Percentiles rank a stretch among this genome's conserved stretches.
These are phyloP conservation scores for Rhododendron henanense DNA, from an alignment of 148 eudicot genomes.

Conservation along the genomic window DNA sequence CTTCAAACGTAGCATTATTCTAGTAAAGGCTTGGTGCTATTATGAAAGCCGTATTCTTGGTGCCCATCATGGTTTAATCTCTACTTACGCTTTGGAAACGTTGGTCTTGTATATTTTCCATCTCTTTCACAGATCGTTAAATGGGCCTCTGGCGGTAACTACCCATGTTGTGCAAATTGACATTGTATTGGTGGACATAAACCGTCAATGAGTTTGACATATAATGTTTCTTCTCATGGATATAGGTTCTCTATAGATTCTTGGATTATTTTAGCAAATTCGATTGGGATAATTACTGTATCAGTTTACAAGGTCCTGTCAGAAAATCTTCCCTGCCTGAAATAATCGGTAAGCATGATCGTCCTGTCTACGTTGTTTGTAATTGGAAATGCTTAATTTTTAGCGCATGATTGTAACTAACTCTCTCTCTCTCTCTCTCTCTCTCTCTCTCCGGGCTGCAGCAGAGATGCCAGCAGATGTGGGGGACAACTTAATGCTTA, in stretches of 20 bases:
- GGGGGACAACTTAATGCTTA: slow-evolving; percentile 25
- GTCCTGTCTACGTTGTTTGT: neutral
- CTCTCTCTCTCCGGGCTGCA: slow-evolving; percentile 13
- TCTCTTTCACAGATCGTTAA: slow-evolving; percentile 43
- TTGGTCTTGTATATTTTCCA: slow-evolving; percentile 57
- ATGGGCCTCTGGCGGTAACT: slow-evolving; percentile 52
- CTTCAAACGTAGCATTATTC: slow-evolving; percentile 56
- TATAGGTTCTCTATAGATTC: slow-evolving; percentile 54
- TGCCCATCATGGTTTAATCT: slow-evolving; percentile 63
- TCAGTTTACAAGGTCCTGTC: slow-evolving; percentile 63
- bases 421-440: slow-evolving; percentile 5
- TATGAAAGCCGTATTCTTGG: slow-evolving; percentile 73
- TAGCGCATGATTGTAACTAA: neutral
- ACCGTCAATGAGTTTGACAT: neutral
- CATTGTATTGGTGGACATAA: neutral
- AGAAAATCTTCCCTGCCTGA: slow-evolving; percentile 44
- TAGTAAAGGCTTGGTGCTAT: slow-evolving; percentile 68
- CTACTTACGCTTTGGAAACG: slow-evolving; percentile 61
- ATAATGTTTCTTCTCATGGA: slow-evolving; percentile 7
- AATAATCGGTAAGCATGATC: slow-evolving; percentile 39
- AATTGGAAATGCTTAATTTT: neutral
- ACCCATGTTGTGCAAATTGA: neutral
- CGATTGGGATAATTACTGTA: slow-evolving; percentile 63
- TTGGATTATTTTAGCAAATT: slow-evolving; percentile 57
- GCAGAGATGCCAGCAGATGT: slow-evolving; percentile 34